Base-by-base conservation (phyloP, 352 stramenopile genomes). In the Phytophthora colocasiae region DNA sequence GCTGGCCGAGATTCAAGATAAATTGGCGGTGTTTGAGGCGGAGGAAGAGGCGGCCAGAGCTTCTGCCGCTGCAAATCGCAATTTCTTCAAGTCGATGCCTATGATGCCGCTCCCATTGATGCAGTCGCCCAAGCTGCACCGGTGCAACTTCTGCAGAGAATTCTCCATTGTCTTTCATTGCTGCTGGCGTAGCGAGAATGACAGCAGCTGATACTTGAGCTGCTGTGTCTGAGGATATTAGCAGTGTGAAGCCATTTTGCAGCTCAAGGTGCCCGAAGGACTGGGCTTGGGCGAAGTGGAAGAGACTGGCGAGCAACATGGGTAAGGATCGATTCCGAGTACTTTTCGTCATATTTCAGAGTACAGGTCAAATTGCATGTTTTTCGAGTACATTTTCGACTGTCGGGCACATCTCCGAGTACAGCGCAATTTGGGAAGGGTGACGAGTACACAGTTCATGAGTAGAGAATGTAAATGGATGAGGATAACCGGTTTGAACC, bases 241-340 rank as follows among this genome's bases (percentile, higher is more conserved):
- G 31, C 29, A 84, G 31, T 5, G 64, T 75, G 54, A 73, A 67
- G 14, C 75, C 78, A 26, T 70, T 76, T 15, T 58, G 51, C 15
- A 87, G 52, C 43, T 85, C 64, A 9, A 89, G 44, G 22, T 77
- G 65, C 9, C 52, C 66, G 29, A 77, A 85, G 2, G 63, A 34
- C 53, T 82, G 68, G 3, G 56, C 44, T 19, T 80, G 65, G 0
- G 74, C 71, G 48, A 88, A 91, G 50, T 91, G 76, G 19, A 88
- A 66, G n/a, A 89, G 69, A 32, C 78, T 89, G 43, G 80, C 78
- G 4, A 91, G 61, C 17, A n/a, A n/a, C n/a, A n/a, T n/a, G n/a
- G n/a, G n/a, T n/a, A n/a, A n/a, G n/a, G n/a, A n/a, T n/a, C n/a
- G n/a, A n/a, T n/a, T n/a, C n/a, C n/a, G n/a, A n/a, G n/a, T n/a